Conservation (phyloP, 1,284 basidiomycete genomes). For the Bondarzewia mesenterica region DNA sequence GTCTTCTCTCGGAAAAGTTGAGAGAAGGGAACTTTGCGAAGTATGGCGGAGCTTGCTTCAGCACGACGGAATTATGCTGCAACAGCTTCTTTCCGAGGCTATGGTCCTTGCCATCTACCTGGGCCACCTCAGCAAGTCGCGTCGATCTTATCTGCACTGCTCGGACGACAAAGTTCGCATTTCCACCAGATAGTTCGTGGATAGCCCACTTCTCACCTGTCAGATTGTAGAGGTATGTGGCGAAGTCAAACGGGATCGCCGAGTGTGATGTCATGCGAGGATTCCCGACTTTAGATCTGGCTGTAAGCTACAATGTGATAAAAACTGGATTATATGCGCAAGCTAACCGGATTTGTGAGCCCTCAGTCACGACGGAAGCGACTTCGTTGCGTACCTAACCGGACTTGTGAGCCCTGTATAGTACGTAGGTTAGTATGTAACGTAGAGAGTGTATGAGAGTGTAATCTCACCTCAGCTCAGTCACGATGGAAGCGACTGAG, state of each 20-base stretch:
- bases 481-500: no score
- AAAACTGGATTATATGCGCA: no score
- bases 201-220: background rate
- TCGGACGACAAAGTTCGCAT: slow-evolving; percentile 4
- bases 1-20: slow-evolving; percentile 1
- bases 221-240: background rate
- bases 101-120: background rate
- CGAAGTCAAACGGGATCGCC: slow-evolving; percentile 1
- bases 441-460: no score
- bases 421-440: no score
- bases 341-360: no score
- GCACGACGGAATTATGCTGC: background rate
- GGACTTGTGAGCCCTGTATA: no score
- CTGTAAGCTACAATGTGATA: no score
- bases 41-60: slow-evolving; percentile 4
- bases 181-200: slow-evolving; percentile 3
- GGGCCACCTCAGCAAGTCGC: background rate
- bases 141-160: background rate
- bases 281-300: background rate
- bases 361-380: no score
- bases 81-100: background rate
- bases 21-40: slow-evolving; percentile 4
- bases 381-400: no score
- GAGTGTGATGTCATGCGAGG: background rate
- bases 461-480: no score